phyloP scores from a whole-genome alignment of 2,329 filamentous ascomycete species.

The Gnomoniopsis sp. region DNA sequence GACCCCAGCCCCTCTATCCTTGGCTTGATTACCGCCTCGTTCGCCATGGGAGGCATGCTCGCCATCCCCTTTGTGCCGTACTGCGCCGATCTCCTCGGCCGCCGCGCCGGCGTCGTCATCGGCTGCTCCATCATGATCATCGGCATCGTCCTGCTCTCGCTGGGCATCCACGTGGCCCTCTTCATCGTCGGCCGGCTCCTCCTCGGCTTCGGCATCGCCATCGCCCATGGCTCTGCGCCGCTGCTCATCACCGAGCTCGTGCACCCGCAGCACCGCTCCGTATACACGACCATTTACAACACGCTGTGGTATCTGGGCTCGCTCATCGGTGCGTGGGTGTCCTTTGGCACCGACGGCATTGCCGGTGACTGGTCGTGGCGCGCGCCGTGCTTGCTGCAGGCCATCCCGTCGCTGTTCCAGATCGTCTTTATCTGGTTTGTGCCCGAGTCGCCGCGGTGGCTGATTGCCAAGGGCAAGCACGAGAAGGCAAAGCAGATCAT shows the following conservation, averaged over 20 bases:
- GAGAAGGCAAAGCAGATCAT: conserved; percentile 16
- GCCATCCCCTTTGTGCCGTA: conserved; percentile 44
- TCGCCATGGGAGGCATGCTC: conserved; percentile 42
- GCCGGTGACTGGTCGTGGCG: conserved; percentile 13
- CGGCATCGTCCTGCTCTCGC: conserved; percentile 36
- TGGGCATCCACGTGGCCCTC: conserved; percentile 34
- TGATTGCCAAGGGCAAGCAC: conserved; percentile 57
- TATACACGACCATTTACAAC: conserved; percentile 30
- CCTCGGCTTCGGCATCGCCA: conserved; percentile 30
- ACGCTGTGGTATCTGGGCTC: conserved; percentile 27
- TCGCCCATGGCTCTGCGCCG: conserved; percentile 21
- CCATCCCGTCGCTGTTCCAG: conserved; percentile 48
- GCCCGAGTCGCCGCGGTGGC: conserved; percentile 66
- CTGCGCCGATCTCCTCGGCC: conserved; percentile 41
- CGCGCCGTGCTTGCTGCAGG: conserved; percentile 15
- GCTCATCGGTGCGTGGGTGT: conserved; percentile 24
- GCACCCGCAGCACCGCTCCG: conserved; percentile 33
- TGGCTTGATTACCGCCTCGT: conserved; percentile 40
- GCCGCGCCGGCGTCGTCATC: conserved; percentile 41
- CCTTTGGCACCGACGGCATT: conserved; percentile 22
- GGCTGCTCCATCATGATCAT: conserved; percentile 39
- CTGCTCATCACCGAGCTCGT: conserved; percentile 33
- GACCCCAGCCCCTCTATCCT: conserved; percentile 31
- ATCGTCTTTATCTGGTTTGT: conserved; percentile 63
- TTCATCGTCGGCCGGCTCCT: conserved; percentile 37